phyloP scores from a whole-genome alignment of 495 filamentous ascomycete species.

The Jackrogersella minutella region DNA sequence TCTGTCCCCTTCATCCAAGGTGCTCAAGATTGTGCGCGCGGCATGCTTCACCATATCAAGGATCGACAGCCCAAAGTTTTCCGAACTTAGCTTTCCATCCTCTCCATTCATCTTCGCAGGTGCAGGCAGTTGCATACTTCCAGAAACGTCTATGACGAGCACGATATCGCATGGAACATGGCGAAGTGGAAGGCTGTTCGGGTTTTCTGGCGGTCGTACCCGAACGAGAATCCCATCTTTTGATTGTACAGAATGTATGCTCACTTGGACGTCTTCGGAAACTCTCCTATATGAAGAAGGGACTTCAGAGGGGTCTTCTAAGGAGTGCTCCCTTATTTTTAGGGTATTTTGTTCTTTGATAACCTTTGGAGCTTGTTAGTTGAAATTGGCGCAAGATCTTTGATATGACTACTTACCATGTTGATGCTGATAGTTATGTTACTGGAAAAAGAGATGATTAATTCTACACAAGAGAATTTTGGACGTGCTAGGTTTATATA shows the following conservation, averaged over 20 bases:
- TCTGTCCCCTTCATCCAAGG: slow-evolving; percentile 50
- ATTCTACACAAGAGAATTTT: neutral
- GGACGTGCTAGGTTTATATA: neutral
- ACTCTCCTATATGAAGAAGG: neutral
- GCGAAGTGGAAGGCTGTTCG: slow-evolving; percentile 17
- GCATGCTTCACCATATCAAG: slow-evolving; percentile 58
- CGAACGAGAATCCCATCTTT: slow-evolving; percentile 49
- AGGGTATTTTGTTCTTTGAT: neutral
- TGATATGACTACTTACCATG: slow-evolving; percentile 19
- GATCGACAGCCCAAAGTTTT: slow-evolving; percentile 49
- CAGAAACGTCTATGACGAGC: slow-evolving; percentile 57
- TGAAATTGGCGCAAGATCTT: too few relatives aligned
- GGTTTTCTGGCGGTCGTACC: slow-evolving; percentile 47
- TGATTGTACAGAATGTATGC: slow-evolving; percentile 45
- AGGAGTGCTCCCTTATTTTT: neutral
- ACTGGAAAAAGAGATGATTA: neutral
- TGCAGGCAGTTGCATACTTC: slow-evolving; percentile 50
- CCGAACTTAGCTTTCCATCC: slow-evolving; percentile 19
- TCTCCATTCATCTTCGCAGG: slow-evolving; percentile 42
- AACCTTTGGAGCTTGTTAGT: slow-evolving; percentile 10
- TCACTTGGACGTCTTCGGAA: slow-evolving; percentile 13
- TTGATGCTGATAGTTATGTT: neutral
- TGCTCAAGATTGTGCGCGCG: slow-evolving; percentile 54
- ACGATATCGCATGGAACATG: slow-evolving; percentile 57
- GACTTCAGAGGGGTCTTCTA: neutral